These are phyloP conservation scores for Puya raimondii DNA, from an alignment of 176 grass and related monocot genomes.

Conservation along the genomic window DNA sequence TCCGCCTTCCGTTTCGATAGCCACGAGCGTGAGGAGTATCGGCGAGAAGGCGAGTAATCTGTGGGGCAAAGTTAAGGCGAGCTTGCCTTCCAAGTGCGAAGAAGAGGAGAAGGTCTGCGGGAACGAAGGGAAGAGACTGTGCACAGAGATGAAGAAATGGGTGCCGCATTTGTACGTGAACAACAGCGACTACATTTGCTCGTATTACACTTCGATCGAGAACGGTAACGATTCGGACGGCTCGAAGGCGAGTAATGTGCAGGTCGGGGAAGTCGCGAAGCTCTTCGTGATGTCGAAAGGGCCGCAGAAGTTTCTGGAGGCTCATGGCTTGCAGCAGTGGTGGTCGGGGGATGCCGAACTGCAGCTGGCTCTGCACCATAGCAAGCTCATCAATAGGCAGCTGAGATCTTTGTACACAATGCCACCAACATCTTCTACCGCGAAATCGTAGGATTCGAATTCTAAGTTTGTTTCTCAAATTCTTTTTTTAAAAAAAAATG, in stretches of 20 bases:
- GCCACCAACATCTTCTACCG: slow-evolving; percentile 1
- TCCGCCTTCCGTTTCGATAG: slow-evolving; percentile 69
- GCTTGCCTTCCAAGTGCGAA: slow-evolving; percentile 11
- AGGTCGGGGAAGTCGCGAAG: slow-evolving; percentile 22
- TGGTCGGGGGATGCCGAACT: slow-evolving; percentile 74
- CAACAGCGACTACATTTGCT: slow-evolving; percentile 69
- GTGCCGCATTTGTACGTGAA: slow-evolving; percentile 77
- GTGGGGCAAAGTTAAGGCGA: slow-evolving; percentile 28
- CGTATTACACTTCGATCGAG: slow-evolving; percentile 33
- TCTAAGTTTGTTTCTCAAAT: background rate
- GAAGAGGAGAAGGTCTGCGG: slow-evolving; percentile 9
- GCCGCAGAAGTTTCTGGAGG: slow-evolving; percentile 61
- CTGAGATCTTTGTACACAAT: slow-evolving; percentile 58
- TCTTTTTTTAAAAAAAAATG: background rate
- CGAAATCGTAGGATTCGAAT: background rate
- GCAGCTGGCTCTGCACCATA: slow-evolving; percentile 44
- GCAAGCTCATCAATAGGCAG: slow-evolving; percentile 67
- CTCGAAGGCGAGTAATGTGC: slow-evolving; percentile 1
- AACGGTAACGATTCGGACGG: slow-evolving; percentile 27
- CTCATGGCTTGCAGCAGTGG: slow-evolving; percentile 89
- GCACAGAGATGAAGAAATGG: slow-evolving; percentile 70
- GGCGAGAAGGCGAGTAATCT: slow-evolving; percentile 35
- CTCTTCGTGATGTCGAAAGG: slow-evolving; percentile 55
- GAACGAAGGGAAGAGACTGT: slow-evolving; percentile 26
- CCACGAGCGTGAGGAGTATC: slow-evolving; percentile 42